Base-by-base conservation (phyloP, 208 protist genomes). In the Trypanosoma cruzi region DNA sequence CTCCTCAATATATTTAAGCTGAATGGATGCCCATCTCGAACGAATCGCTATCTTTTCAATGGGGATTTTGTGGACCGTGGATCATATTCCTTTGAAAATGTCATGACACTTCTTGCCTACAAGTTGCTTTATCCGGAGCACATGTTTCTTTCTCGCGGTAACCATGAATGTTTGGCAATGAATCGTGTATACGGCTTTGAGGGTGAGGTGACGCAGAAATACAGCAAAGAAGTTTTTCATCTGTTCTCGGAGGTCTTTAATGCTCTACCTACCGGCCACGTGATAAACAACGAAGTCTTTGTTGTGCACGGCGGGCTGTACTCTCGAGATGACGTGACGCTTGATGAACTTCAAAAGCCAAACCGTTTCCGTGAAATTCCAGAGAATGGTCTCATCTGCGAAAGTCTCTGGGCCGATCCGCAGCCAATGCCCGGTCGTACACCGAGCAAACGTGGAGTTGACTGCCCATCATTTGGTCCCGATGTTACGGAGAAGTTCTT, bases 161-260 rank as follows among this genome's bases (percentile, higher is more conserved):
- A 99, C 85, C 98, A 99, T 82, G 98, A 99, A 71, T 88, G 92
- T 7, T 42, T 89, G 6, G 79, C 90, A 24, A 97, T 99, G 94
- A 99, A 99, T 80, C 90, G 93, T 62, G 90, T 99, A 62, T 99
- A 99, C 67, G 98, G 98, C 42, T 99, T 99, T 77, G 94, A 99
- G 66, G 98, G 98, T 32, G 98, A 99, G 80, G 96, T 99, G 22
- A 89, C 91, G 42, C 81, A 88, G 61, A 99, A 99, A 80, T 98
- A 98, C 80, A 82, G 88, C 52, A 77, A 72, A 18, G 85, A 93
- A 62, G 72, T 99, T 42, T 99, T 97, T 67, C 79, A 94, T 32
- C 76, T 99, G 13, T 99, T 99, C 79, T 85, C 86, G 3, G 97
- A 99, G 55, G 83, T 99, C 3, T 99, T 99, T 82, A 90, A 95